These are phyloP conservation scores for Acaromyces ingoldii DNA, from an alignment of 1,284 basidiomycete genomes.

Conservation along the genomic window DNA sequence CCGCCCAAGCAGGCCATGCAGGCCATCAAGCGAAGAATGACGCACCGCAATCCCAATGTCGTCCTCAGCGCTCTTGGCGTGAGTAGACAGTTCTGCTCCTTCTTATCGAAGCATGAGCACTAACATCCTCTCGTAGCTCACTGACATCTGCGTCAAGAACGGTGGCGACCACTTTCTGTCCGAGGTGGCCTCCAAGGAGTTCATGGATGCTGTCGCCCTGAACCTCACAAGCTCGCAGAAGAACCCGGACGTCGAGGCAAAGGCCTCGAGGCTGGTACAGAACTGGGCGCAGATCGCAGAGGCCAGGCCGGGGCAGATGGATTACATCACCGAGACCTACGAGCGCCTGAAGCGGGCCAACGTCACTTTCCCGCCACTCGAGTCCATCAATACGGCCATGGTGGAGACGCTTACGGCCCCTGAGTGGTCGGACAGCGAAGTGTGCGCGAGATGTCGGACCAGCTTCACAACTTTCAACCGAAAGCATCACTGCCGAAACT, in stretches of 20 bases:
- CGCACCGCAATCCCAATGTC: constrained; percentile 94
- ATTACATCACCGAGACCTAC: constrained; percentile 47
- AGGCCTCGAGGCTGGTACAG: constrained; percentile 74
- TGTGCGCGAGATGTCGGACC: constrained; percentile 87
- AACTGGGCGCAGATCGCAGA: constrained; percentile 90
- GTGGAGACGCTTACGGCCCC: constrained; percentile 59
- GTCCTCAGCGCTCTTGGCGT: constrained; percentile 80
- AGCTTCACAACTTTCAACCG: constrained; percentile 92
- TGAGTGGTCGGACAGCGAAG: constrained; percentile 92
- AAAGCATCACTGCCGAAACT: constrained; percentile 98
- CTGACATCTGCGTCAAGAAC: constrained; percentile 95
- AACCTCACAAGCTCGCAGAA: constrained; percentile 61
- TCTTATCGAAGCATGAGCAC: background rate
- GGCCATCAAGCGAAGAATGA: constrained; percentile 76
- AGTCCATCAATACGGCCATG: constrained; percentile 54
- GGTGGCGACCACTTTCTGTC: constrained; percentile 84
- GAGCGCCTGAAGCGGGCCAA: constrained; percentile 55
- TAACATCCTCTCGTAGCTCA: constrained; percentile 53
- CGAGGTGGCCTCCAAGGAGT: constrained; percentile 65
- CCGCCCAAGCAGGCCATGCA: constrained; percentile 82
- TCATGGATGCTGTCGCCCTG: constrained; percentile 85
- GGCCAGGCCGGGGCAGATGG: constrained; percentile 61
- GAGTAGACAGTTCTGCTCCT: constrained; percentile 9
- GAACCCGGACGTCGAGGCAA: constrained; percentile 77
- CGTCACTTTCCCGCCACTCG: constrained; percentile 75